phyloP scores from a whole-genome alignment of 129 eudicot species.

The Cynara cardunculus region DNA sequence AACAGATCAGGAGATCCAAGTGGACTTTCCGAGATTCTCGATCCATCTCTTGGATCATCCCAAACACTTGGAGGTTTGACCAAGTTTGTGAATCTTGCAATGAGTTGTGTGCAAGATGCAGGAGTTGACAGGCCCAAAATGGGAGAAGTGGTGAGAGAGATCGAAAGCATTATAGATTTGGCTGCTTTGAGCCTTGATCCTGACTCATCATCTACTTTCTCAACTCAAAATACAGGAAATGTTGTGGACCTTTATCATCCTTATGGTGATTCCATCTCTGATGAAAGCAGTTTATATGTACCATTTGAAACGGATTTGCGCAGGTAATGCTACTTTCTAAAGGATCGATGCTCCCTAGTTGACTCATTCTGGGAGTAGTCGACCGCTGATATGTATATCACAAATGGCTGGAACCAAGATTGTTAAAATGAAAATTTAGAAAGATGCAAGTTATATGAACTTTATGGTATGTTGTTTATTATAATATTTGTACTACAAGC shows the following conservation, averaged over 20 bases:
- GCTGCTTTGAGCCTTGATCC: slow-evolving; percentile 24
- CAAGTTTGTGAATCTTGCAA: slow-evolving; percentile 57
- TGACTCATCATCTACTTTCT: slow-evolving; percentile 35
- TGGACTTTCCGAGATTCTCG: slow-evolving; percentile 40
- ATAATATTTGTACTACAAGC: neutral
- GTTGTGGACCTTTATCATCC: slow-evolving; percentile 46
- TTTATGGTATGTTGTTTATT: neutral
- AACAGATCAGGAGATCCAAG: slow-evolving; percentile 24
- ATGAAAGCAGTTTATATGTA: slow-evolving; percentile 24
- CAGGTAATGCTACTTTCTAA: slow-evolving; percentile 11
- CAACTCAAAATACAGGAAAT: slow-evolving; percentile 28
- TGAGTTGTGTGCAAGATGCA: slow-evolving; percentile 59
- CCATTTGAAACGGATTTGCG: slow-evolving; percentile 42
- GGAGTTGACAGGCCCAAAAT: slow-evolving; percentile 63
- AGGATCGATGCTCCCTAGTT: neutral
- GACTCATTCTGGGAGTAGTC: neutral
- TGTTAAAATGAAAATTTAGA: slow-evolving; percentile 10
- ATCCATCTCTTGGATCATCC: slow-evolving; percentile 45
- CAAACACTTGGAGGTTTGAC: slow-evolving; percentile 47
- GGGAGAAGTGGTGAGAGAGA: slow-evolving; percentile 85
- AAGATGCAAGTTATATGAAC: neutral
- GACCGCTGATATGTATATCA: neutral
- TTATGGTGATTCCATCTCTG: slow-evolving; percentile 36
- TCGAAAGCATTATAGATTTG: slow-evolving; percentile 55
- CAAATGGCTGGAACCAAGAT: slow-evolving; percentile 6